Percentiles rank a stretch among this genome's conserved stretches.
These are phyloP conservation scores for Colletotrichum navitas DNA, from an alignment of 2,329 filamentous ascomycete genomes.

Conservation along the genomic window DNA sequence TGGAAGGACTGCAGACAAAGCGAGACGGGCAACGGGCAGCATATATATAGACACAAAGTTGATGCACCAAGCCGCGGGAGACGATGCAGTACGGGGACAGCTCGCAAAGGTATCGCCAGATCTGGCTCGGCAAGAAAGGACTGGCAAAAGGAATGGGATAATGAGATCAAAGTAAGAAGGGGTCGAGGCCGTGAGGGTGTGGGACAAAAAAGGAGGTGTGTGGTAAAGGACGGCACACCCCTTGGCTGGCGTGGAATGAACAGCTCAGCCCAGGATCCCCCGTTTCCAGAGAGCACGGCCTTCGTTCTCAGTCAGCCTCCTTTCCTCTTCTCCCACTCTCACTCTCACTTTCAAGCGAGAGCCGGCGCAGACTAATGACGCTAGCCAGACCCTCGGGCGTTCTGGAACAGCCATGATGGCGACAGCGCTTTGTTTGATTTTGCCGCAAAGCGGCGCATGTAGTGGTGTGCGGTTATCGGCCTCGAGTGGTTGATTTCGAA, in stretches of 20 bases:
- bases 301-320: constrained; percentile 39
- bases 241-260: constrained; percentile 39
- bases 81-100: constrained; percentile 34
- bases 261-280: constrained; percentile 26
- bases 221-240: constrained; percentile 25
- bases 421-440: constrained; percentile 34
- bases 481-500: constrained; percentile 15
- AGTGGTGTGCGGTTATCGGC: constrained; percentile 33
- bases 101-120: constrained; percentile 36
- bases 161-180: constrained; percentile 38
- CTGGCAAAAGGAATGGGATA: constrained; percentile 35
- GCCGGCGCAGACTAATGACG: constrained; percentile 22
- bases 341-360: constrained; percentile 21
- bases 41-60: constrained; percentile 40
- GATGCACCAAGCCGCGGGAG: constrained; percentile 33
- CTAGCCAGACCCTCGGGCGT: constrained; percentile 24
- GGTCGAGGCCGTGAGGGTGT: constrained; percentile 36
- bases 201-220: constrained; percentile 32
- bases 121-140: constrained; percentile 35
- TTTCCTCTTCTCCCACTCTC: constrained; percentile 7
- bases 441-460: constrained; percentile 27
- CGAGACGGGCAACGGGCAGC: constrained; percentile 32
- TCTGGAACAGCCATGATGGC: constrained; percentile 32
- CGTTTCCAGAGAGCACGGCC: constrained; percentile 35
- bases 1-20: constrained; percentile 33